Percentiles rank a stretch among this genome's conserved stretches.
phyloP scores from a whole-genome alignment of 352 stramenopile genomes.

The Phytophthora podocarpi region DNA sequence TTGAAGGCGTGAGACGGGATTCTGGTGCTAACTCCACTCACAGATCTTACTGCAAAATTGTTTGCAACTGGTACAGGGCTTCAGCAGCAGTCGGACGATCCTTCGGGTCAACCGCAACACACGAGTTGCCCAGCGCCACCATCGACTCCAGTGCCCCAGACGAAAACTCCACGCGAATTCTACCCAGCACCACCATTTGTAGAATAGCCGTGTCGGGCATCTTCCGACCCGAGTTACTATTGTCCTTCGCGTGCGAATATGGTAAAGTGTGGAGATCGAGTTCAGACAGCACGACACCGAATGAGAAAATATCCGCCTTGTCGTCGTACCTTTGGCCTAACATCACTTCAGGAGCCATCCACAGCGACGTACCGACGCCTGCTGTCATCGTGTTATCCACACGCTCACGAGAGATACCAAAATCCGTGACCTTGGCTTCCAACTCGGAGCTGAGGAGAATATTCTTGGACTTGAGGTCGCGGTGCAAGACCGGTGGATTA shows the following conservation, averaged over 20 bases:
- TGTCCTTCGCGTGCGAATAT: constrained; percentile 31
- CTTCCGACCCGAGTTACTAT: constrained; percentile 10
- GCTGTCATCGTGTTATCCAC: constrained; percentile 44
- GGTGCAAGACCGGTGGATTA: constrained; percentile 30
- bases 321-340: constrained; percentile 34
- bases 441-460: constrained; percentile 28
- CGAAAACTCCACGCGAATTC: constrained; percentile 42
- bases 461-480: constrained; percentile 54
- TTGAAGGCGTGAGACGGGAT: too few species aligned
- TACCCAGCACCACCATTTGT: constrained; percentile 41
- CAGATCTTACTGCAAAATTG: constrained; percentile 14
- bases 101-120: constrained; percentile 30
- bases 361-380: constrained; percentile 39
- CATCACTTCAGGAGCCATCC: too few species aligned
- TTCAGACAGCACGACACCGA: constrained; percentile 38
- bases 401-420: constrained; percentile 37
- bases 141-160: constrained; percentile 15
- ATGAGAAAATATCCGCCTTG: constrained; percentile 33
- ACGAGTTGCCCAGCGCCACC: constrained; percentile 28
- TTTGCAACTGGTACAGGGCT: constrained; percentile 30
- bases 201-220: constrained; percentile 26
- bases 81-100: constrained; percentile 39
- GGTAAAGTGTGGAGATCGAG: constrained; percentile 34
- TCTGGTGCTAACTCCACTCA: too few species aligned
- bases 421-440: constrained; percentile 52